Evolutionary conservation across 768 basidiomycete genomes (phyloP), one percentile per base, ranked within the genome.

Genomic region (Pisolithus marmoratus): DNA sequence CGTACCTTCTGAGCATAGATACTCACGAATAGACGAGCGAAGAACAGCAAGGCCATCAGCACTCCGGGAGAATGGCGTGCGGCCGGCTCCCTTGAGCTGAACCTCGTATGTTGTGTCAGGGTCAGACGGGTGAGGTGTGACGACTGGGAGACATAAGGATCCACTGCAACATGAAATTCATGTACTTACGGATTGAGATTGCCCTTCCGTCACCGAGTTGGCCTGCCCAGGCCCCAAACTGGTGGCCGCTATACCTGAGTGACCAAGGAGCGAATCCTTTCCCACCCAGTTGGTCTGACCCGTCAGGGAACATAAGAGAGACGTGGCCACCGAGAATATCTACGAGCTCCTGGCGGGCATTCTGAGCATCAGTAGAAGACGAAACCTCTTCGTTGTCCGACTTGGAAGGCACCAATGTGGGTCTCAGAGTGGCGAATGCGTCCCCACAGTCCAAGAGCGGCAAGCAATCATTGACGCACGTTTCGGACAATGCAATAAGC

Each of bases 131-230:
- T 89, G 84, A 0, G 87, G 82, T 0, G 90, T 91, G 19, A 84
- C 84, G 52, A 90, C 90, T 92, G 53, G 11, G 12, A 26, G 31
- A 0, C 24, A 50, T 55, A 31, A 64, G 46, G 54, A 24, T 40
- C 48, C 22, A 55, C 43, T 29, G 15, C 38, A 15, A 48, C n/a
- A 22, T 12, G 38, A 40, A 53, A 1, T 19, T 22, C 9, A 24
- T 52, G 7, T 44, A 70, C 79, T 56, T 58, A 82, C 83, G 70
- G 46, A 99, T 81, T 8, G 90, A 90, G n/a, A 93, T 90, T 0
- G 96, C 96, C 17, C 96, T 79, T 0, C 96, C 96, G 61, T 99
- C 95, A 11, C 96, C 96, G 4, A 99, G 76, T 63, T 97, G 96
- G 23, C 94, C 93, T 1, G 96, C 95, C 84, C 87, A 97, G 3